These are phyloP conservation scores for Aspergillus phoenicis DNA, from an alignment of 2,329 filamentous ascomycete genomes.

Conservation along the genomic window DNA sequence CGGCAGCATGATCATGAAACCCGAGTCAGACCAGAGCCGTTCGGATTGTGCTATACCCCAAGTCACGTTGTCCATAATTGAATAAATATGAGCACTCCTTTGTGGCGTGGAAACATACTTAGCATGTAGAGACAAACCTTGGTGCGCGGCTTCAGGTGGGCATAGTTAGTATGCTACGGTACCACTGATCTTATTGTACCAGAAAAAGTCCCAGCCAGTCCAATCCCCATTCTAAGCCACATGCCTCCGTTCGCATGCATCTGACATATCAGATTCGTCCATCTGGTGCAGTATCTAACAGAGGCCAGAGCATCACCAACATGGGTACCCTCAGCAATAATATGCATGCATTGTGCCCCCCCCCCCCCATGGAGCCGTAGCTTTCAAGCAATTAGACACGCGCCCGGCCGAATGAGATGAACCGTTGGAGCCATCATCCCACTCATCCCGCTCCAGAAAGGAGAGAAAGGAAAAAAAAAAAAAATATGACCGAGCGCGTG, in stretches of 20 bases:
- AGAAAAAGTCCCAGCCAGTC: background rate
- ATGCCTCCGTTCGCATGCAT: background rate
- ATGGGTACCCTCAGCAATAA: background rate
- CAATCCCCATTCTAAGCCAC: background rate
- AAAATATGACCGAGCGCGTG: conserved; percentile 23
- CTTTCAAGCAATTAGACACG: background rate
- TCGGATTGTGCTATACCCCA: background rate
- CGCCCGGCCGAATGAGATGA: background rate
- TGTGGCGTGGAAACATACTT: background rate
- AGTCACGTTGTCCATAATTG: background rate
- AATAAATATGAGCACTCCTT: background rate
- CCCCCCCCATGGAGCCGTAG: background rate
- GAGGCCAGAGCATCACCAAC: background rate
- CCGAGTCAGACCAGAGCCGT: background rate
- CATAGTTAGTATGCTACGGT: background rate
- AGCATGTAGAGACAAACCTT: background rate
- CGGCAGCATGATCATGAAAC: background rate
- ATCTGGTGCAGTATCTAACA: background rate
- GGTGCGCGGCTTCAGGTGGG: background rate
- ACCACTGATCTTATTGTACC: background rate
- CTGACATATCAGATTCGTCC: background rate
- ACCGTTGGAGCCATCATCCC: background rate
- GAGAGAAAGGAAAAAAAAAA: background rate
- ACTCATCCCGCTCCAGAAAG: background rate
- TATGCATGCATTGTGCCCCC: background rate